Conservation (phyloP, 345 rosid genomes). For the Bruguiera gymnorhiza region DNA sequence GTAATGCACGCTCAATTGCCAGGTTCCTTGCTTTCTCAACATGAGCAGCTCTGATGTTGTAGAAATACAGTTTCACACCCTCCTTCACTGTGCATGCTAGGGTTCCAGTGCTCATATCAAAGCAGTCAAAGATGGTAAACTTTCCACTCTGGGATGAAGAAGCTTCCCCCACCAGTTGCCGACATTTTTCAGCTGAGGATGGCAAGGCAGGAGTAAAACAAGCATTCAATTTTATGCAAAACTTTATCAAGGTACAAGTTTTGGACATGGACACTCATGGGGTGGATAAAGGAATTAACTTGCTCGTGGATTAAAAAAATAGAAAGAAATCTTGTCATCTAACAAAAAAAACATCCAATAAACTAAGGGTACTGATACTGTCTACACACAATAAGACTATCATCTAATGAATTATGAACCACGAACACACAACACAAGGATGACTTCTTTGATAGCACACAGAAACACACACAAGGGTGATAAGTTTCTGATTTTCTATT, state of each 20-base stretch:
- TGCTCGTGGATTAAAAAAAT: no score
- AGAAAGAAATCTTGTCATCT: neutral
- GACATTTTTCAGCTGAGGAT: constrained; percentile 75
- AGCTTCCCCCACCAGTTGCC: constrained; percentile 75
- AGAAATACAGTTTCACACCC: constrained; percentile 81
- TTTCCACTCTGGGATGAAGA: constrained; percentile 86
- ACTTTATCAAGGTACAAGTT: neutral
- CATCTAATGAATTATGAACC: neutral
- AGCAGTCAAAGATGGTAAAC: constrained; percentile 79
- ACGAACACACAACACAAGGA: neutral
- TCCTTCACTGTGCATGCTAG: constrained; percentile 79
- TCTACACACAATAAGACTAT: neutral
- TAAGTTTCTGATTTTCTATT: neutral
- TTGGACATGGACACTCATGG: neutral
- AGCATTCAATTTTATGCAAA: neutral
- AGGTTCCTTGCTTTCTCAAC: constrained; percentile 62
- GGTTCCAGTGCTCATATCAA: constrained; percentile 87
- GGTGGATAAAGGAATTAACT: neutral
- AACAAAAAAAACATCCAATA: neutral
- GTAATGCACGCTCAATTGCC: constrained; percentile 66
- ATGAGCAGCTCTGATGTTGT: constrained; percentile 73
- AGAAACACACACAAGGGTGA: neutral
- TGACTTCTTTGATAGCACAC: neutral
- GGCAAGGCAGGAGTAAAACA: neutral
- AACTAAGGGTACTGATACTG: neutral